A percentile compares a stretch with the other conserved stretches of the same genome.
These are phyloP conservation scores for Starmerella floris DNA, from an alignment of 805 yeast species.

Conservation along the genomic window DNA sequence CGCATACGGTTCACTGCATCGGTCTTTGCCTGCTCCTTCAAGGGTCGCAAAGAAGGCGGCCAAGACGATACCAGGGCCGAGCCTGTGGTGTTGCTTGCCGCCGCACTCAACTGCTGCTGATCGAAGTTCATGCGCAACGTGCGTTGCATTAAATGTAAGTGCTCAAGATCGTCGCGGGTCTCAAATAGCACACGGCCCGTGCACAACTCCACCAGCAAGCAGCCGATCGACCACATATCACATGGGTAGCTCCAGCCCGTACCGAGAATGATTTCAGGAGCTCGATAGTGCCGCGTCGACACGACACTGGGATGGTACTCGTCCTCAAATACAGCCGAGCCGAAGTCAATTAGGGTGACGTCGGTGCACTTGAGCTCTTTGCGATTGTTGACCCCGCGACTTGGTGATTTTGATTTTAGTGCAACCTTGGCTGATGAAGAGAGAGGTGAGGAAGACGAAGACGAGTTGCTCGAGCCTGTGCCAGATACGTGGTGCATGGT, in stretches of 20 bases:
- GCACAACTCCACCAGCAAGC: conserved; percentile 77
- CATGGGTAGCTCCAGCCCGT: conserved; percentile 96
- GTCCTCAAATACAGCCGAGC: conserved; percentile 88
- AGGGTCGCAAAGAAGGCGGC: conserved; percentile 9
- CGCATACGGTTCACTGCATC: conserved; percentile 13
- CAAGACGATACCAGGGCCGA: conserved; percentile 10
- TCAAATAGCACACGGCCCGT: conserved; percentile 92
- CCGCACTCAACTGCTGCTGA: conserved; percentile 19
- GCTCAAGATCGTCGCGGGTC: conserved; percentile 90
- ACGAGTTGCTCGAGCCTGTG: background rate
- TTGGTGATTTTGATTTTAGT: background rate
- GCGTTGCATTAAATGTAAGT: conserved; percentile 86
- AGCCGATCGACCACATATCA: conserved; percentile 94
- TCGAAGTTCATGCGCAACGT: conserved; percentile 42
- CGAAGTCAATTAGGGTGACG: conserved; percentile 87
- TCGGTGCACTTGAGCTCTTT: conserved; percentile 58
- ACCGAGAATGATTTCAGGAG: conserved; percentile 90
- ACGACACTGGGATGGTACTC: conserved; percentile 88
- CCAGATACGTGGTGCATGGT: too few species aligned
- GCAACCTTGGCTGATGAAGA: background rate
- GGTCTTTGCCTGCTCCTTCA: conserved; percentile 10
- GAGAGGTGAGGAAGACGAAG: background rate
- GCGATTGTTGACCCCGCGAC: conserved; percentile 13
- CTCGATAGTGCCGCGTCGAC: conserved; percentile 90
- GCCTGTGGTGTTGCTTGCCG: conserved; percentile 19